Evolutionary conservation across 768 basidiomycete species (phyloP).

Genomic region (Amanita rimosa): DNA sequence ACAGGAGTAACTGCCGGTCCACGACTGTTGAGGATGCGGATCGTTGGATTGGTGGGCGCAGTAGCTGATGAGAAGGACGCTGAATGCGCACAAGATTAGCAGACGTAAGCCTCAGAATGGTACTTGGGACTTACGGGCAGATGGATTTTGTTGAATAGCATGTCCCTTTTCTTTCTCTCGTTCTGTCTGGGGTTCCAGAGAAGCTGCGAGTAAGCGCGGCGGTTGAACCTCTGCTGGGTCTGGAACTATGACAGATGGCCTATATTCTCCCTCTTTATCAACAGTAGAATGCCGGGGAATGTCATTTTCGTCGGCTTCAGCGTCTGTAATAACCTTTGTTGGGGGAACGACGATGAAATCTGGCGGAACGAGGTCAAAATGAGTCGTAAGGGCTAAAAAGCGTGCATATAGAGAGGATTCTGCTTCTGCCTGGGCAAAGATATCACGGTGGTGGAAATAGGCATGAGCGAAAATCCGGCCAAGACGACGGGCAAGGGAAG

Average conservation of each 20-base stretch:
- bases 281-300: slow-evolving; percentile 10
- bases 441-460: slow-evolving; percentile 89
- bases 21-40: background rate
- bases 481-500: slow-evolving; percentile 80
- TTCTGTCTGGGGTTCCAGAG: slow-evolving; percentile 19
- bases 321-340: background rate
- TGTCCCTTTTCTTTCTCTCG: slow-evolving; percentile 1
- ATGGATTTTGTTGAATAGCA: background rate
- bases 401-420: slow-evolving; percentile 87
- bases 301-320: slow-evolving; percentile 11
- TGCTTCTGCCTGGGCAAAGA: slow-evolving; percentile 82
- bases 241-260: background rate
- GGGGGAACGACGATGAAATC: slow-evolving; percentile 80
- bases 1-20: background rate
- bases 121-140: background rate
- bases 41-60: background rate
- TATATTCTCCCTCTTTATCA: background rate
- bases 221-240: slow-evolving; percentile 19
- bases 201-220: slow-evolving; percentile 27
- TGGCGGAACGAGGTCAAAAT: slow-evolving; percentile 70
- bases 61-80: background rate
- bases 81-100: background rate
- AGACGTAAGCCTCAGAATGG: too few species aligned
- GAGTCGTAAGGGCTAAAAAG: slow-evolving; percentile 73
- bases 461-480: slow-evolving; percentile 96